These are phyloP conservation scores for Candida yuanshanica DNA, from an alignment of 805 yeast genomes.

Conservation along the genomic window DNA sequence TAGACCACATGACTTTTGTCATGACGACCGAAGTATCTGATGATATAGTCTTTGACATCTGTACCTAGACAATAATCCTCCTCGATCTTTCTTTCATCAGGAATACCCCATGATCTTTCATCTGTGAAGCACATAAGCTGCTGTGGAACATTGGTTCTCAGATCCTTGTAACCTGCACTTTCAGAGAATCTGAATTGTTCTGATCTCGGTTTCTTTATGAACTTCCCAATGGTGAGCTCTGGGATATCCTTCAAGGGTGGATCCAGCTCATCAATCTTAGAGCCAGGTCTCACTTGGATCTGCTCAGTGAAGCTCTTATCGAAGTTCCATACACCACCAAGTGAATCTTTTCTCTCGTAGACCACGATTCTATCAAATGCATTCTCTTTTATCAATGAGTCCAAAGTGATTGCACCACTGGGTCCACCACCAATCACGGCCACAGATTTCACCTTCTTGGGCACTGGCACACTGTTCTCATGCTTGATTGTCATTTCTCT, in stretches of 20 bases:
- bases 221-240: background rate
- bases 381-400: constrained; percentile 31
- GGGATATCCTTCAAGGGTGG: constrained; percentile 12
- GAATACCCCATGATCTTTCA: constrained; percentile 25
- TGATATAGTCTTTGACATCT: constrained; percentile 32
- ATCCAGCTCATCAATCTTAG: constrained; percentile 14
- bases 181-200: constrained; percentile 13
- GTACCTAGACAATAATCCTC: constrained; percentile 6
- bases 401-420: constrained; percentile 39
- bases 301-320: constrained; percentile 19
- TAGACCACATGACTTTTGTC: constrained; percentile 19
- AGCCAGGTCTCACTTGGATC: constrained; percentile 15
- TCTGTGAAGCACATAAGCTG: constrained; percentile 36
- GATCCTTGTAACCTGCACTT: constrained; percentile 20
- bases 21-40: constrained; percentile 31
- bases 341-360: constrained; percentile 30
- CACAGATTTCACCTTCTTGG: constrained; percentile 18
- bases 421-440: constrained; percentile 50
- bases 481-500: background rate
- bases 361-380: constrained; percentile 29
- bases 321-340: constrained; percentile 37
- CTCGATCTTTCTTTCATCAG: constrained; percentile 24
- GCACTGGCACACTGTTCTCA: background rate
- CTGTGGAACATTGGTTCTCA: constrained; percentile 35
- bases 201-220: background rate